These are phyloP conservation scores for Fusarium sp. DNA, from an alignment of 2,329 filamentous ascomycete genomes.

Conservation along the genomic window DNA sequence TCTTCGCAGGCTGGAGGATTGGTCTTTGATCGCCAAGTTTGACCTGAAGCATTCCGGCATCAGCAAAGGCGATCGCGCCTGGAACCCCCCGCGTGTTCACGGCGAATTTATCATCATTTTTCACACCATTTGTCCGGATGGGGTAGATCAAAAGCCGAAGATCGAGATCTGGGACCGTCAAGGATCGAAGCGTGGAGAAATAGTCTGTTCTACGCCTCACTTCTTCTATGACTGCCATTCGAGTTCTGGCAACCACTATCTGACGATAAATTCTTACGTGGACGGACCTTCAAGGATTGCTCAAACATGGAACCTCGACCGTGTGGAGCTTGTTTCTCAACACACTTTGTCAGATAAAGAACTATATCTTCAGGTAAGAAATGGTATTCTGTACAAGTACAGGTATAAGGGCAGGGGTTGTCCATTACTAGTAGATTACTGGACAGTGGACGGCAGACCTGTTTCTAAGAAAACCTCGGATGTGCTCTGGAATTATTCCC, in stretches of 20 bases:
- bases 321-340: slow-evolving; percentile 1
- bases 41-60: neutral
- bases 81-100: neutral
- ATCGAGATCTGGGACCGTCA: slow-evolving; percentile 26
- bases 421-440: neutral
- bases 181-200: slow-evolving; percentile 9
- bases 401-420: no score
- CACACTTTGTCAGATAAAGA: neutral
- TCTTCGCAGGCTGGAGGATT: slow-evolving; percentile 16
- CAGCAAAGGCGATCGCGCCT: no score
- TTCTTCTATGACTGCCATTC: neutral
- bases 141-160: no score
- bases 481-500: neutral
- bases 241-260: neutral
- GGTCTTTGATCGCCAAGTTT: slow-evolving; percentile 6
- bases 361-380: neutral
- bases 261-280: neutral
- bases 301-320: slow-evolving; percentile 13
- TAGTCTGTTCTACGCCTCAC: neutral
- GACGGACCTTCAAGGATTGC: neutral
- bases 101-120: slow-evolving; percentile 1
- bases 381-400: neutral
- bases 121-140: no score
- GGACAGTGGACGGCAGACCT: slow-evolving; percentile 3
- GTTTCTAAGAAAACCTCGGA: neutral